Conservation (phyloP, 2,329 filamentous ascomycete genomes). For the Colletotrichum graminicola region DNA sequence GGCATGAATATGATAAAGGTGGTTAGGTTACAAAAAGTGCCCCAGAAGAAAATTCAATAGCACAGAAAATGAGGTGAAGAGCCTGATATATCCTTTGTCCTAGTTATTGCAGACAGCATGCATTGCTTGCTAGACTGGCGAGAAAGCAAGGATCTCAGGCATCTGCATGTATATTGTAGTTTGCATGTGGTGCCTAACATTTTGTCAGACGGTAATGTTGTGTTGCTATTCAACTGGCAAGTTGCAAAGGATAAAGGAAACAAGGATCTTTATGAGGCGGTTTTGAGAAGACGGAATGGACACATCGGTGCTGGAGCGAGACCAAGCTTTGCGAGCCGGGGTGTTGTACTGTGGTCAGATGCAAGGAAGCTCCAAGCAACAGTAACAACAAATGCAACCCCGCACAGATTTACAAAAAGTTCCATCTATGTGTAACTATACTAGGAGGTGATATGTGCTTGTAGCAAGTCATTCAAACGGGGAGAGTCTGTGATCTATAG, state of each 20-base stretch:
- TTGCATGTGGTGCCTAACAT: neutral
- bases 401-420: neutral
- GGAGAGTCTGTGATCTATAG: too few relatives aligned
- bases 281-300: too few relatives aligned
- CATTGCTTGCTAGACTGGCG: too few relatives aligned
- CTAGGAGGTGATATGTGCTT: fast-evolving
- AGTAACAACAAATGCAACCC: conserved; percentile 5
- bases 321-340: neutral
- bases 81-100: neutral
- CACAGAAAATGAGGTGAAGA: too few relatives aligned
- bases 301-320: neutral
- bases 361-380: neutral
- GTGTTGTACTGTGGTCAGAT: neutral
- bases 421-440: neutral
- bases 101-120: neutral
- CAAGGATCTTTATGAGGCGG: fast-evolving
- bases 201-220: neutral
- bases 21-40: neutral
- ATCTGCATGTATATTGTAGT: neutral
- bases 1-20: neutral
- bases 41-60: neutral
- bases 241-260: neutral
- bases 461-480: fast-evolving
- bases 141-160: neutral
- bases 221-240: fast-evolving